phyloP scores from a whole-genome alignment of 148 eudicot species.

The Camellia japonica region DNA sequence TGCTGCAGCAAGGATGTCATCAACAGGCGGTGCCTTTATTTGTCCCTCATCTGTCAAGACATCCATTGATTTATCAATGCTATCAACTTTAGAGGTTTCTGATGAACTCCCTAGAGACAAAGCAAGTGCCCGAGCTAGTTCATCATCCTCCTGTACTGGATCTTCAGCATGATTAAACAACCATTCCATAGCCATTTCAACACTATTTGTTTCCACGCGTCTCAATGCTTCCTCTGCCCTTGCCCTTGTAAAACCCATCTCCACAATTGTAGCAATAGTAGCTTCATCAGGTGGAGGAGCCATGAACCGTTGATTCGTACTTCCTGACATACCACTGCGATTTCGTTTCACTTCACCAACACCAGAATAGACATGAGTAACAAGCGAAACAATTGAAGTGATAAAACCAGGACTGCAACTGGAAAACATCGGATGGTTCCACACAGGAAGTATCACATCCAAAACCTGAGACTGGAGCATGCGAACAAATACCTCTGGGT shows the following conservation, averaged over 20 bases:
- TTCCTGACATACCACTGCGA: constrained; percentile 54
- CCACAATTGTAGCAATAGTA: constrained; percentile 83
- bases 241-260: constrained; percentile 95
- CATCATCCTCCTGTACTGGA: constrained; percentile 94
- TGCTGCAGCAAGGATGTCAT: constrained; percentile 72
- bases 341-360: constrained; percentile 77
- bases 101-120: constrained; percentile 82
- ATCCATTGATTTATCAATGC: constrained; percentile 57
- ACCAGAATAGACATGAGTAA: constrained; percentile 82
- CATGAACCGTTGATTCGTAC: constrained; percentile 56
- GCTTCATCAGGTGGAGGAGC: constrained; percentile 94
- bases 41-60: constrained; percentile 58
- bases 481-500: constrained; percentile 87
- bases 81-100: constrained; percentile 73
- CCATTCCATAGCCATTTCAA: constrained; percentile 99
- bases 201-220: constrained; percentile 86
- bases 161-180: constrained; percentile 86
- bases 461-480: constrained; percentile 93
- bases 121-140: constrained; percentile 89
- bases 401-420: constrained; percentile 66
- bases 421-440: constrained; percentile 93
- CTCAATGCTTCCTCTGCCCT: constrained; percentile 97
- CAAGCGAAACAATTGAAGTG: constrained; percentile 61
- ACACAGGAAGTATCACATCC: constrained; percentile 91
- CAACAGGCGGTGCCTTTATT: constrained; percentile 72